phyloP scores from a whole-genome alignment of 306 rosid species.

The Canavalia ensiformis region DNA sequence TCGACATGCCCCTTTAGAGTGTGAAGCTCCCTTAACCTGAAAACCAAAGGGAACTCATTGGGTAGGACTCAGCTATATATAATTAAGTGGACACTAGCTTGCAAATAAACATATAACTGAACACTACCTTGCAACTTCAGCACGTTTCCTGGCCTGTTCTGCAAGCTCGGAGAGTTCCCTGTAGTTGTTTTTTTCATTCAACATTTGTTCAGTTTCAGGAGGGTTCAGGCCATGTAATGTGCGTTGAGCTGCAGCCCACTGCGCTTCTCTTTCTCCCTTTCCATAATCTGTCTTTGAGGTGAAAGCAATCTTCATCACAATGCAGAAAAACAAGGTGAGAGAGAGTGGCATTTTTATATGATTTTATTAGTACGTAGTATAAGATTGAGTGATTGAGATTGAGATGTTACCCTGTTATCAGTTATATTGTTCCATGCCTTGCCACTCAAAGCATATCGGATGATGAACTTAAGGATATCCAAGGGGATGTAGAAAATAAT shows the following conservation, averaged over 20 bases:
- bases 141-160: constrained; percentile 83
- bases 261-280: constrained; percentile 87
- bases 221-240: constrained; percentile 87
- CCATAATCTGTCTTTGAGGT: constrained; percentile 86
- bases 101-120: not conserved
- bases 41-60: not conserved
- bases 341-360: not conserved
- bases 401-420: constrained; percentile 62
- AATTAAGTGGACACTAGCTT: not conserved
- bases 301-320: constrained; percentile 70
- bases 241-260: constrained; percentile 92
- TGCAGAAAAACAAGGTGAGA: not conserved
- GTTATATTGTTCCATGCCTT: constrained; percentile 85
- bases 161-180: constrained; percentile 83
- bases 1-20: constrained; percentile 93
- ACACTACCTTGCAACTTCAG: constrained; percentile 80
- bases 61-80: not conserved
- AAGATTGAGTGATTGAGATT: not conserved
- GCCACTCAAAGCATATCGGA: constrained; percentile 79
- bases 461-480: constrained; percentile 73
- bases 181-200: constrained; percentile 62
- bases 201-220: constrained; percentile 56
- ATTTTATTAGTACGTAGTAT: too few relatives aligned
- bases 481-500: constrained; percentile 74
- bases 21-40: constrained; percentile 89